Conservation (phyloP, 768 basidiomycete genomes). For the Cystobasidium onofrii region DNA sequence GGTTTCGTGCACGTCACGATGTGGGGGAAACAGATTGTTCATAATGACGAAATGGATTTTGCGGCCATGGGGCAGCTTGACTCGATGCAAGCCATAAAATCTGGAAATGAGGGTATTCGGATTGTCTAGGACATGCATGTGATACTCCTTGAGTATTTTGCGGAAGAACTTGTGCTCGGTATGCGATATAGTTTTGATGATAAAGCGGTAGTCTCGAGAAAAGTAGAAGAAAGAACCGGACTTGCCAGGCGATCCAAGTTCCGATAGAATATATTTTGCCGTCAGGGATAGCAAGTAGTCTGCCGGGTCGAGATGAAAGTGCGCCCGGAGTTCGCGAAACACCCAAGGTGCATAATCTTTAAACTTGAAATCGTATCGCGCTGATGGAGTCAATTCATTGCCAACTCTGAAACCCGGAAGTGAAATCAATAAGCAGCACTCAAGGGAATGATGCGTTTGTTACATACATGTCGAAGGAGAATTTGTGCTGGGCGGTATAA, state of each 20-base stretch:
- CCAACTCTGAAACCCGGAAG: slow-evolving; percentile 59
- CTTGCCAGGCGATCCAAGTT: slow-evolving; percentile 95
- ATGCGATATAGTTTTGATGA: slow-evolving; percentile 97
- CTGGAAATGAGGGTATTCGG: slow-evolving; percentile 88
- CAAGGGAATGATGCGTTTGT: too few relatives aligned
- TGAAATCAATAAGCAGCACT: slow-evolving; percentile 20
- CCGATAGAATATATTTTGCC: slow-evolving; percentile 93
- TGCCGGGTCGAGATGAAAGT: slow-evolving; percentile 90
- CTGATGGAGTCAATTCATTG: slow-evolving; percentile 94
- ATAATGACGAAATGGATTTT: slow-evolving; percentile 99
- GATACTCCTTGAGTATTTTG: slow-evolving; percentile 70
- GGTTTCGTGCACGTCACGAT: slow-evolving; percentile 94
- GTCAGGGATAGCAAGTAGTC: slow-evolving; percentile 96
- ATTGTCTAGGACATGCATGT: slow-evolving; percentile 74
- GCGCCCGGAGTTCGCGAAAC: slow-evolving; percentile 86
- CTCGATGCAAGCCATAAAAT: slow-evolving; percentile 94
- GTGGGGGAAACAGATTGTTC: slow-evolving; percentile 98
- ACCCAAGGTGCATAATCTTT: slow-evolving; percentile 99
- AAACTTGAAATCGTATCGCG: slow-evolving; percentile 99
- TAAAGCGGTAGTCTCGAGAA: slow-evolving; percentile 95
- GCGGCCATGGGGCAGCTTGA: slow-evolving; percentile 81
- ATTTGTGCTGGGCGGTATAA: slow-evolving; percentile 82
- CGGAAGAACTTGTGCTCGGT: slow-evolving; percentile 89
- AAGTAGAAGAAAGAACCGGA: slow-evolving; percentile 99
- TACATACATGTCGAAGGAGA: slow-evolving; percentile 90